Evolutionary conservation across 2,329 filamentous ascomycete species (phyloP), one percentile per base, ranked within the genome.

Genomic region (Alternaria sp.): DNA sequence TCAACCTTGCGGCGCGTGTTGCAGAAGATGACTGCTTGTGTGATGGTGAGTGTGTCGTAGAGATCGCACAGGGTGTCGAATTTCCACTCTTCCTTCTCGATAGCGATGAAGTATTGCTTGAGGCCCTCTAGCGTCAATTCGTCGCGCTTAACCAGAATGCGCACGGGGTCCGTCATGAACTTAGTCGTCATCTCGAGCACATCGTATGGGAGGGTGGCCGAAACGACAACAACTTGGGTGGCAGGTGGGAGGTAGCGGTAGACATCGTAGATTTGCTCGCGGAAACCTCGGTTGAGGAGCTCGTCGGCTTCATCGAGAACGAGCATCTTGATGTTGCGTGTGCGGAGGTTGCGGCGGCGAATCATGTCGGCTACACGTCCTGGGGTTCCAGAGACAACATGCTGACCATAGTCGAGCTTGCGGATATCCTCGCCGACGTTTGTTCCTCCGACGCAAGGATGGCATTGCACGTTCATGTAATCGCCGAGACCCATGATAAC

Each of bases 11-110:
- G 90, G 71, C 96, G 91, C 7, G 96, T 99, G 83, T 99, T 99
- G 87, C 96, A 99, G 87, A 99, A 99, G 80, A 99, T 99, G 80
- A 99, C 96, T 49, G 96, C 96, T 84, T 98, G 96, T 15, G 96
- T 98, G 78, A 99, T 98, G 59, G 96, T 99, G 47, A 99, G 88
- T 12, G 96, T 98, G 80, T 99, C 96, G 86, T 99, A 99, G 61
- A 99, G 90, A 83, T 99, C 96, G 82, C 93, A 98, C 5, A 99
- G 89, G 3, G 96, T 99, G 80, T 99, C 96, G 73, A 99, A 97
- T 82, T 99, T 99, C 96, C 96, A 99, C 80, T 98, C 96, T 81
- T 99, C 96, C 85, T 97, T 98, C 83, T 99, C 96, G 19, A 98
- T 96, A 2, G 96, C 96, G 75, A 99, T 98, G 80, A 97, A 99